phyloP scores from a whole-genome alignment of 2,329 filamentous ascomycete species.

The Apiospora malaysiana region DNA sequence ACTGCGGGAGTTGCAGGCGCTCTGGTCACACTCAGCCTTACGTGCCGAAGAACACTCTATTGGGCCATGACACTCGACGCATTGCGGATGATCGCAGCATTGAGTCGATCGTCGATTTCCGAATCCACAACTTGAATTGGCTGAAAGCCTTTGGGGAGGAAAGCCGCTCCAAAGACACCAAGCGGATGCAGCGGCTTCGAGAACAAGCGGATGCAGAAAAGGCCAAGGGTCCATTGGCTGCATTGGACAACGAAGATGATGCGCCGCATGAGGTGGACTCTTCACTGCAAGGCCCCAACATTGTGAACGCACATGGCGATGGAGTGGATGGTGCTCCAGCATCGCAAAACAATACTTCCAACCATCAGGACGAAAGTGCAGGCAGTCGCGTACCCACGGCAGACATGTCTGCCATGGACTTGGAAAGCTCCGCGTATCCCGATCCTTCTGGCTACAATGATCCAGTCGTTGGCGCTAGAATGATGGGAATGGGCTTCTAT shows the following conservation, averaged over 20 bases:
- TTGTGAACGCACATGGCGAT: conserved; percentile 41
- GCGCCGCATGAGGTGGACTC: conserved; percentile 38
- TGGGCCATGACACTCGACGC: conserved; percentile 89
- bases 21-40: conserved; percentile 74
- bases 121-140: conserved; percentile 86
- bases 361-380: conserved; percentile 28
- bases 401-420: conserved; percentile 40
- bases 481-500: conserved; percentile 66
- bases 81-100: conserved; percentile 91
- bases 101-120: conserved; percentile 89
- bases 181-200: conserved; percentile 61
- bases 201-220: conserved; percentile 64
- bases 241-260: conserved; percentile 33
- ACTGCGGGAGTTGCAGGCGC: conserved; percentile 79
- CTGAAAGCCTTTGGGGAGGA: conserved; percentile 67
- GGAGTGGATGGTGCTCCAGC: conserved; percentile 30
- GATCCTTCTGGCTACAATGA: conserved; percentile 48
- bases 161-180: conserved; percentile 61
- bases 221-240: conserved; percentile 49
- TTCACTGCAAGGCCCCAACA: conserved; percentile 37
- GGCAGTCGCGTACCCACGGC: conserved; percentile 35
- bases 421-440: conserved; percentile 36
- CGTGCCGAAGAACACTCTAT: conserved; percentile 81
- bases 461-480: conserved; percentile 54
- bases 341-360: neutral